Evolutionary conservation across 257 asterid genomes (phyloP).

Genomic region (Misopates orontium): DNA sequence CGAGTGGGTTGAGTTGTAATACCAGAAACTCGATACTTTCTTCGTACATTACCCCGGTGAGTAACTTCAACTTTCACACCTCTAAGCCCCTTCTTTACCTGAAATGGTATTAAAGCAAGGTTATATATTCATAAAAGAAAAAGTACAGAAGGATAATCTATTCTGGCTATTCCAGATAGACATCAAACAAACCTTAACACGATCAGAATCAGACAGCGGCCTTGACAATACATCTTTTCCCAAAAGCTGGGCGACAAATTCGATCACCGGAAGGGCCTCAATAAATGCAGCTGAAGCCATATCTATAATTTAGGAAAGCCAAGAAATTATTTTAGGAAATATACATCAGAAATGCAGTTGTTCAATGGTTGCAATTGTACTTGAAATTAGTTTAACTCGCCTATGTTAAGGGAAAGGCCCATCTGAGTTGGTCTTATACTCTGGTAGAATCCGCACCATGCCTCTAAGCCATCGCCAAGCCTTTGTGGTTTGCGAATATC

Average conservation of each 20-base stretch:
- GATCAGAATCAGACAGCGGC: slow-evolving; percentile 89
- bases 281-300: slow-evolving; percentile 99
- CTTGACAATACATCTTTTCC: slow-evolving; percentile 88
- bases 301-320: slow-evolving; percentile 44
- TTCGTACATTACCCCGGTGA: slow-evolving; percentile 86
- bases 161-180: not conserved
- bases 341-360: not conserved
- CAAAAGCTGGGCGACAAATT: slow-evolving; percentile 81
- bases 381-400: slow-evolving; percentile 33
- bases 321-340: not conserved
- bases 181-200: slow-evolving; percentile 66
- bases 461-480: slow-evolving; percentile 96
- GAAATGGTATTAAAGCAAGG: slow-evolving; percentile 22
- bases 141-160: slow-evolving; percentile 1
- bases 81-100: slow-evolving; percentile 96
- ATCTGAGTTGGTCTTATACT: slow-evolving; percentile 97
- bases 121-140: not conserved
- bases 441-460: slow-evolving; percentile 99
- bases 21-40: slow-evolving; percentile 95
- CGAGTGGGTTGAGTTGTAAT: slow-evolving; percentile 91
- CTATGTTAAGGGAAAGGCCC: slow-evolving; percentile 97
- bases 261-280: slow-evolving; percentile 96
- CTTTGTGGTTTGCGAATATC: slow-evolving; percentile 82
- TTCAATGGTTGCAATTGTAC: not conserved
- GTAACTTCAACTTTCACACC: slow-evolving; percentile 99